phyloP scores from a whole-genome alignment of 2,329 filamentous ascomycete genomes.

The Aspergillus brasiliensis region DNA sequence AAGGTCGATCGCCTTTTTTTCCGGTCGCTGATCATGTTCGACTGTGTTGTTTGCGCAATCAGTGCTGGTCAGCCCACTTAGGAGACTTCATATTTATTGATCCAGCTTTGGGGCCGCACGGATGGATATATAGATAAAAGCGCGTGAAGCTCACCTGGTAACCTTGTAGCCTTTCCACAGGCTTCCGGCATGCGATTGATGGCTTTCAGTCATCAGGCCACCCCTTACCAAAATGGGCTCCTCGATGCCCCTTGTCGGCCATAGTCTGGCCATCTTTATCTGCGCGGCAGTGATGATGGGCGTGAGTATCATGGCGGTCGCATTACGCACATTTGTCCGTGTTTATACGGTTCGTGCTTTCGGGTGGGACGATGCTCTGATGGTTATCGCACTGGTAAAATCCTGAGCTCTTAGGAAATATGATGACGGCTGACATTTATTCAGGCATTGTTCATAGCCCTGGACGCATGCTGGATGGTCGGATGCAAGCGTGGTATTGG shows the following conservation, averaged over 20 bases:
- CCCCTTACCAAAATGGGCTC: constrained; percentile 8
- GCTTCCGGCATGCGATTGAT: background rate
- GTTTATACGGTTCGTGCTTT: constrained; percentile 23
- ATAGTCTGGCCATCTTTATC: constrained; percentile 23
- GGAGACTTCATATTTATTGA: background rate
- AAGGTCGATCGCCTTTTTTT: background rate
- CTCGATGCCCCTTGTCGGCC: constrained; percentile 21
- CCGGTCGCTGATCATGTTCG: background rate
- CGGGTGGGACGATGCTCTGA: constrained; percentile 29
- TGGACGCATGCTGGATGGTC: constrained; percentile 10
- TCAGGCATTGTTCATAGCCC: constrained; percentile 6
- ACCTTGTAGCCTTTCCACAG: no score
- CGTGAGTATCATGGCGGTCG: constrained; percentile 21
- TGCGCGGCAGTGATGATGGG: constrained; percentile 22
- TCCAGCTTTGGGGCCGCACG: background rate
- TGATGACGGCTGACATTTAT: background rate
- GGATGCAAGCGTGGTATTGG: constrained; percentile 8
- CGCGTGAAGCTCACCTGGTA: background rate
- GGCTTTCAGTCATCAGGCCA: background rate
- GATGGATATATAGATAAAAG: background rate
- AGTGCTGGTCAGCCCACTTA: background rate
- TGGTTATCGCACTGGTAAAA: constrained; percentile 25
- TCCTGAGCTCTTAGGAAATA: background rate
- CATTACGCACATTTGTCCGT: constrained; percentile 26
- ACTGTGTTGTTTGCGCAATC: background rate